Percentiles rank a stretch among this genome's conserved stretches.
These are phyloP conservation scores for Cydonia oblonga DNA, from an alignment of 331 rosid genomes.

Conservation along the genomic window DNA sequence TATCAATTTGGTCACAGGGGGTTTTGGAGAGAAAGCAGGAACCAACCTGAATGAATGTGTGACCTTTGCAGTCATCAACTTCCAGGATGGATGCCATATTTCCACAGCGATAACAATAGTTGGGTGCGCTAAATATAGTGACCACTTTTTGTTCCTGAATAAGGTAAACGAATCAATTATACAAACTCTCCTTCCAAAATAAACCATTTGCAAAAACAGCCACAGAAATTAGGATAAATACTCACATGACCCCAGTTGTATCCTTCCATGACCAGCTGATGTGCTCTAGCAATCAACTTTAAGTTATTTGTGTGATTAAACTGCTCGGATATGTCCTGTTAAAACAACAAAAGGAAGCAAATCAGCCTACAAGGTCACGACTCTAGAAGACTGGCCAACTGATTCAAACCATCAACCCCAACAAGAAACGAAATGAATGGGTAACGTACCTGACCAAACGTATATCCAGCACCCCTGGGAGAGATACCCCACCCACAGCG, in stretches of 20 bases:
- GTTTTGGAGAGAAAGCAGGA: neutral
- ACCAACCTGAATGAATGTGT: constrained; percentile 82
- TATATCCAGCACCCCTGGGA: constrained; percentile 90
- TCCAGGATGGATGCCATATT: constrained; percentile 93
- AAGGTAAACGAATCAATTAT: neutral
- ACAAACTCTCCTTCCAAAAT: neutral
- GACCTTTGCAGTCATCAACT: constrained; percentile 90
- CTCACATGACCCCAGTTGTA: constrained; percentile 88
- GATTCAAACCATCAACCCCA: neutral
- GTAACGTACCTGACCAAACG: constrained; percentile 72
- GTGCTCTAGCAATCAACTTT: constrained; percentile 90
- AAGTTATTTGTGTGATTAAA: constrained; percentile 83
- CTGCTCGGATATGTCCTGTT: constrained; percentile 89
- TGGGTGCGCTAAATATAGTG: constrained; percentile 88
- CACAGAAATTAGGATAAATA: neutral
- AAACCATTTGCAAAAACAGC: neutral
- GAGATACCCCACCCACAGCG: constrained; percentile 98
- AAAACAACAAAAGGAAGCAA: constrained; percentile 3
- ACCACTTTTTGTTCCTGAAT: constrained; percentile 91
- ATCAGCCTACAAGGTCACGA: neutral
- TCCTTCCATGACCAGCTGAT: constrained; percentile 98
- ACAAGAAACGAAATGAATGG: neutral
- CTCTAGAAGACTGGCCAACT: neutral
- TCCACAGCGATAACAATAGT: constrained; percentile 89
- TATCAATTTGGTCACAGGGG: neutral